A percentile compares a stretch with the other conserved stretches of the same genome.
Conservation (phyloP, 1,139 yeast genomes). For the Meyerozyma smithsonii region DNA sequence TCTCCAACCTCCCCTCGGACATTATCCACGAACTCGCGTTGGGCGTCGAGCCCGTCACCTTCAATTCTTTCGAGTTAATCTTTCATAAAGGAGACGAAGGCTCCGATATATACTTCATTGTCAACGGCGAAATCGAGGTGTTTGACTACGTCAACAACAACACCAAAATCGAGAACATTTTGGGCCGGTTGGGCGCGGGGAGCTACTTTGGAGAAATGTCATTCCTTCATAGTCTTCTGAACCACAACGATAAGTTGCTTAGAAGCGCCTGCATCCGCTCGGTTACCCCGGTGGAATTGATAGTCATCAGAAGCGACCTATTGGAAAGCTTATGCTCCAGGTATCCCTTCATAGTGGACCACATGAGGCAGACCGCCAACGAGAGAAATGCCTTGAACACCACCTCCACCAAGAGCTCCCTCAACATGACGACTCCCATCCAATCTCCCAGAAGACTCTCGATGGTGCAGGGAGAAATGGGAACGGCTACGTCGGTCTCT, state of each 20-base stretch:
- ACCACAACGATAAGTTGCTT: constrained; percentile 19
- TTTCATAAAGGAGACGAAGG: constrained; percentile 57
- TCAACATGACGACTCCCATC: constrained; percentile 2
- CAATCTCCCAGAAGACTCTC: constrained; percentile 1
- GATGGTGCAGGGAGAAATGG: not conserved
- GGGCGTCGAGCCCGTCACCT: constrained; percentile 52
- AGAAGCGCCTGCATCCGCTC: constrained; percentile 64
- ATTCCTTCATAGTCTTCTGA: constrained; percentile 48
- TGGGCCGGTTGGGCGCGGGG: constrained; percentile 59
- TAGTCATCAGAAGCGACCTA: constrained; percentile 52
- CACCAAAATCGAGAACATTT: constrained; percentile 25
- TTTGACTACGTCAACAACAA: constrained; percentile 33
- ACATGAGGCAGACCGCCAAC: constrained; percentile 57
- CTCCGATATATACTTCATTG: constrained; percentile 60
- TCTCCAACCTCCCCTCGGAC: constrained; percentile 50
- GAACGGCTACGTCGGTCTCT: not conserved
- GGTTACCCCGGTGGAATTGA: constrained; percentile 53
- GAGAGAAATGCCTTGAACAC: constrained; percentile 32
- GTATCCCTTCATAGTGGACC: constrained; percentile 55
- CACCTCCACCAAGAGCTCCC: constrained; percentile 3
- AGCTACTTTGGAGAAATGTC: constrained; percentile 77
- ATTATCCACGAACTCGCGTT: constrained; percentile 61
- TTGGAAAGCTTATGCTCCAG: constrained; percentile 49
- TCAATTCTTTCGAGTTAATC: constrained; percentile 54
- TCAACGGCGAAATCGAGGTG: constrained; percentile 69